Base-by-base conservation (phyloP, 257 asterid species). In the Apocynum venetum region DNA sequence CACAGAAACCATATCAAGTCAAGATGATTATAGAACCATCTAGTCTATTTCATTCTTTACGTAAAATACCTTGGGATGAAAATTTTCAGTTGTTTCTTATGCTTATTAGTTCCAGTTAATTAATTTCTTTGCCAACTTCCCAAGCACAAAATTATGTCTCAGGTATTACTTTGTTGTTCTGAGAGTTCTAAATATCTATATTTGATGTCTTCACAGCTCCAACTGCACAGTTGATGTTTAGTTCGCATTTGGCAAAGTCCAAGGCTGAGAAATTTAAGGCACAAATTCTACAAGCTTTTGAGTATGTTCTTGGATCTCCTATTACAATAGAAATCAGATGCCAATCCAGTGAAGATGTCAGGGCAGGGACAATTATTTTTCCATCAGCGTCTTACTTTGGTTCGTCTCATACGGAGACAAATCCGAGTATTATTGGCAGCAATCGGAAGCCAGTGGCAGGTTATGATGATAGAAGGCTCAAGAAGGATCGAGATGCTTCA, bases 221-320 rank as follows among this genome's bases (percentile, higher is more conserved):
- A 4, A 93, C 97, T 6, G 97, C 88, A 78, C 97, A 89, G 74
- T 79, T 95, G 72, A 82, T 85, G 72, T 95, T 95, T 89, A 89
- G 82, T 84, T 93, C 98, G 6, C 90, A 87, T 81, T 83, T 83
- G 76, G 76, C 91, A 5, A 91, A 87, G 84, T 89, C 97, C 31
- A 89, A 93, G 82, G 97, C 96, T 0, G 98, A 95, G 82, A 91
- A 87, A 79, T 89, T 87, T 52, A 84, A 89, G 82, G 57, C 83
- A 49, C 91, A 93, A 84, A 88, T 95, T 74, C 79, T 90, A 82
- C 97, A 89, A 85, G 98, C 97, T 70, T 95, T 95, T 73, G 99
- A 93, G 86, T 83, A 90, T 0, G 97, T 91, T 84, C 93, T 95
- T 75, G 85, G 89, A 74, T 88, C 94, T 63, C 94, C 95, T 2